phyloP scores from a whole-genome alignment of 2,329 filamentous ascomycete species.

The Fusarium annulatum region DNA sequence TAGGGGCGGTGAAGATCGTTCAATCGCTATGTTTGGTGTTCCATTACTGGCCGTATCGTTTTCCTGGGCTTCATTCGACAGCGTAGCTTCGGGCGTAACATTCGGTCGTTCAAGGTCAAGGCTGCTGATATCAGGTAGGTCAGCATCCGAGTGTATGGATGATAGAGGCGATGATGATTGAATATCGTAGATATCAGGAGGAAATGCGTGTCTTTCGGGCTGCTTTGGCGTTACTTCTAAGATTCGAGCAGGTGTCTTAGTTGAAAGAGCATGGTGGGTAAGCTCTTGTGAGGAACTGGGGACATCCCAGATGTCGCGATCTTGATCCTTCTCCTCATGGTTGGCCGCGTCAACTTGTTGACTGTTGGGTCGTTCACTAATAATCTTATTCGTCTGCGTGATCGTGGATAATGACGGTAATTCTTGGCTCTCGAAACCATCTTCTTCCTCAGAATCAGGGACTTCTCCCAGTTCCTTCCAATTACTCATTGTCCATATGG shows the following conservation, averaged over 20 bases:
- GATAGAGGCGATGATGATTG: slow-evolving; percentile 51
- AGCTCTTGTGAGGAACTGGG: slow-evolving; percentile 50
- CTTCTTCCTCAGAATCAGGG: slow-evolving; percentile 63
- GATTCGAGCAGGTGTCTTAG: slow-evolving; percentile 8
- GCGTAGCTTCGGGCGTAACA: neutral
- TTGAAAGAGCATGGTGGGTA: neutral
- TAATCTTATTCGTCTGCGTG: slow-evolving; percentile 5
- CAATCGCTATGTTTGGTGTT: slow-evolving; percentile 53
- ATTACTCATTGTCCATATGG: slow-evolving; percentile 53
- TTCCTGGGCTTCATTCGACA: slow-evolving; percentile 3
- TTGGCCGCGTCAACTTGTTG: neutral
- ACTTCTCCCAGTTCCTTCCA: slow-evolving; percentile 64
- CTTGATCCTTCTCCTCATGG: slow-evolving; percentile 14
- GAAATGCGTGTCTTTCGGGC: neutral
- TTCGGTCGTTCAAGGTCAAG: slow-evolving; percentile 17
- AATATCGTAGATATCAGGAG: slow-evolving; percentile 10
- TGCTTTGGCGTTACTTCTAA: slow-evolving; percentile 8
- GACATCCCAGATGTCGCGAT: slow-evolving; percentile 52
- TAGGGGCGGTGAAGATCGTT: slow-evolving; percentile 48
- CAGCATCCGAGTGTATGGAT: slow-evolving; percentile 46
- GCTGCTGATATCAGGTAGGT: slow-evolving; percentile 36
- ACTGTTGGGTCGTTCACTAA: neutral
- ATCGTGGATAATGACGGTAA: slow-evolving; percentile 13
- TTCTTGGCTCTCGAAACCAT: slow-evolving; percentile 54
- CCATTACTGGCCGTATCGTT: slow-evolving; percentile 45